Base-by-base conservation (phyloP, 768 basidiomycete genomes). In the Leccinum truebloodii region DNA sequence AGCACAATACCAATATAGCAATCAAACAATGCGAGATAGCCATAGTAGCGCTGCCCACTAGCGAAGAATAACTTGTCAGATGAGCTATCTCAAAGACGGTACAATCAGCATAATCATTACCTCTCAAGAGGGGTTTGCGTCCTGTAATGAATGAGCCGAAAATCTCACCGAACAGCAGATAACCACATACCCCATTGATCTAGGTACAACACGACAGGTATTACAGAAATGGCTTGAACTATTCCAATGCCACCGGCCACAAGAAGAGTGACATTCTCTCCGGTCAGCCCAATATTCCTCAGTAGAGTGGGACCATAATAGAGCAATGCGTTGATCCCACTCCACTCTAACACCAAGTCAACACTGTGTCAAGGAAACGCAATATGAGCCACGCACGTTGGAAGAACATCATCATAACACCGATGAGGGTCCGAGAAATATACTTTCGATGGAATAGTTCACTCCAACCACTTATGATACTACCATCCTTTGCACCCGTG, bases 281-380 rank as follows among this genome's bases (percentile, higher is more conserved):
- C 86, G 22, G 76, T 75, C 28, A 92, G 61, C 4, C 89, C 90
- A 49, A 93, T 79, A 54, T 77, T 84, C 34, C 71, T 79, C 51
- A 92, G 82, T 3, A 94, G 78, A 0, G 84, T 85, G 1, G 92
- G 92, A 1, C 90, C 91, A 65, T 92, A 94, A 66, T 93, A 94
- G 8, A 93, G 76, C 34, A 94, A 70, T 10, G 92, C 90, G 67
- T 93, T 94, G 63, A 93, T 94, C 2, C 92, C 92, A 59, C 86
- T 88, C 92, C 92, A 93, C 76, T 93, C 90, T 93, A 66, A 14
- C 18, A 26, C 18, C 12, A 2, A 3, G 16, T 60, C 12, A 59
- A 34, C 52, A 54, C 18, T 7, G n/a, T 50, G n/a, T 20, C 32
- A 51, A 52, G 34, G 16, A 26, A 55, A 57, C 18, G 54, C n/a